These are phyloP conservation scores for Ophiostoma ips DNA, from an alignment of 2,329 filamentous ascomycete genomes.

Conservation along the genomic window DNA sequence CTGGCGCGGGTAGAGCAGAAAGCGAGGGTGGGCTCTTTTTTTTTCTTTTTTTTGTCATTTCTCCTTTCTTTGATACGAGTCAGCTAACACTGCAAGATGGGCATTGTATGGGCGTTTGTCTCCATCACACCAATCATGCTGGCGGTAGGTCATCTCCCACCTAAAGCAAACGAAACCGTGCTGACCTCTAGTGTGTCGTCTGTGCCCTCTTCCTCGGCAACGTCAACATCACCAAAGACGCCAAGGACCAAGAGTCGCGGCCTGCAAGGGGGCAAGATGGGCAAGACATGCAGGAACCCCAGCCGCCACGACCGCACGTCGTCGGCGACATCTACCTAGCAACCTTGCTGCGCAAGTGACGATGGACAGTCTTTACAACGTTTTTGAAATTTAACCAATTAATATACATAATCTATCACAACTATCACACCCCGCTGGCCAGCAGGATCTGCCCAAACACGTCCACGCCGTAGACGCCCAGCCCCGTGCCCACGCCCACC, in stretches of 20 bases:
- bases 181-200: slow-evolving; percentile 15
- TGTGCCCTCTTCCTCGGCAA: slow-evolving; percentile 20
- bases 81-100: slow-evolving; percentile 18
- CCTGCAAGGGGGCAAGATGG: background rate
- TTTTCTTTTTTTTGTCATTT: background rate
- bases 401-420: no score
- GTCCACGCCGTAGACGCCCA: slow-evolving; percentile 46
- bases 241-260: background rate
- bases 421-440: no score
- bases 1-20: slow-evolving; percentile 26
- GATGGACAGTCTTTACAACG: no score
- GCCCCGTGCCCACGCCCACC: slow-evolving; percentile 55
- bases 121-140: slow-evolving; percentile 45
- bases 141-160: slow-evolving; percentile 18
- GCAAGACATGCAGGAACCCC: background rate
- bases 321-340: slow-evolving; percentile 2
- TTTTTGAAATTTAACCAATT: no score
- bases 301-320: background rate
- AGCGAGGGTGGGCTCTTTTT: slow-evolving; percentile 23
- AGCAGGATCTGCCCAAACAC: slow-evolving; percentile 49
- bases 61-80: no score
- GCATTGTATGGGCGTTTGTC: slow-evolving; percentile 53
- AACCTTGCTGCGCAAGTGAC: background rate
- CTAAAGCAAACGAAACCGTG: background rate
- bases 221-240: slow-evolving; percentile 19